Conservation (phyloP, 345 rosid genomes). For the Heritiera fomes region DNA sequence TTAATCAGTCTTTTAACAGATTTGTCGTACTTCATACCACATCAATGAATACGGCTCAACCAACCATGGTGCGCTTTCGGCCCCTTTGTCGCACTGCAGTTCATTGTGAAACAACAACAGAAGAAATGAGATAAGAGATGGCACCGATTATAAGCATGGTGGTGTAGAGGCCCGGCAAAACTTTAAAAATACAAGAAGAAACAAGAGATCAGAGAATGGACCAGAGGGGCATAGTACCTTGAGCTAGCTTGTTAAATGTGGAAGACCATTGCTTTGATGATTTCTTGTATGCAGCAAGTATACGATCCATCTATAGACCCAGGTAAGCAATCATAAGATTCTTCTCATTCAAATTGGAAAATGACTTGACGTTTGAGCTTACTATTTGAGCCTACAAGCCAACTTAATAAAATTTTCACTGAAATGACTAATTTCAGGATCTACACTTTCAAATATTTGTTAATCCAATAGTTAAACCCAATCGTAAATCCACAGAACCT, state of each 20-base stretch:
- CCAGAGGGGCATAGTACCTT: constrained; percentile 46
- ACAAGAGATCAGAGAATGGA: neutral
- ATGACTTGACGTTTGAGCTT: neutral
- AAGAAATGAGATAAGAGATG: constrained; percentile 10
- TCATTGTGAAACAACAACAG: constrained; percentile 16
- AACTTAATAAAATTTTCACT: neutral
- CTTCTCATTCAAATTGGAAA: neutral
- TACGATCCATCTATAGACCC: constrained; percentile 65
- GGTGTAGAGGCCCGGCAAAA: neutral
- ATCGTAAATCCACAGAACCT: neutral
- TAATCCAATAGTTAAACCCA: too few relatives aligned
- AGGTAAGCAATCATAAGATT: neutral
- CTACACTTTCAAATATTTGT: neutral
- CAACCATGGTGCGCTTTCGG: constrained; percentile 92
- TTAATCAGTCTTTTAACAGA: neutral
- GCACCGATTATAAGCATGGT: neutral
- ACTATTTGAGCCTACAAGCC: too few relatives aligned
- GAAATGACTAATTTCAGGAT: neutral
- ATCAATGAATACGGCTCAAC: constrained; percentile 40
- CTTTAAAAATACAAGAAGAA: neutral
- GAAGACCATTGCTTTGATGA: constrained; percentile 98
- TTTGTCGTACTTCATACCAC: neutral
- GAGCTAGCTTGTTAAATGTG: constrained; percentile 89
- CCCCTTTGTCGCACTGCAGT: constrained; percentile 86
- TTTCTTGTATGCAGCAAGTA: constrained; percentile 76